Base-by-base conservation (phyloP, 441 rosid species). In the Brassica balearica region DNA sequence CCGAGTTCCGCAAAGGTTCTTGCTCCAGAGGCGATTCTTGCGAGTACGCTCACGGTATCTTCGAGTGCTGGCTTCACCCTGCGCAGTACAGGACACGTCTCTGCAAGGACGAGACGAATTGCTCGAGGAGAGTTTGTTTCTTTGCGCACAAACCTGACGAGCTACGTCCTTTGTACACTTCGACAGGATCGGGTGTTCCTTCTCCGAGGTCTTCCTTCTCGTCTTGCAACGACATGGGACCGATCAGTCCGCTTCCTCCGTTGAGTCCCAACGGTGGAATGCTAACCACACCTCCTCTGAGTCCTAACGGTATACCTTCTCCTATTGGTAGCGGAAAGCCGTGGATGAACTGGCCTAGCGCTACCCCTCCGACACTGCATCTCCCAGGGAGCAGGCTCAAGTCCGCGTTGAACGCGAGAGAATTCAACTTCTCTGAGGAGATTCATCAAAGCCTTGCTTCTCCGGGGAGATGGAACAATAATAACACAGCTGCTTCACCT, bases 111-210 rank as follows among this genome's bases (percentile, higher is more conserved):
- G 95, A 86, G 84, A 85, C 81, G 0, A 86, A 80, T 46, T 90
- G 92, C 79, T 69, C 81, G 8, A 82, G 95, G 29, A 81, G 85
- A 82, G 95, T 89, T 3, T 90, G 92, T 72, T 90, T 90, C 87
- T 90, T 90, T 74, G 92, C 95, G 6, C 95, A 88, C 76, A 86
- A 71, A 79, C 86, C 81, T 0, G 89, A 88, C 38, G 95, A 90
- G 86, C 84, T 90, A 0, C 88, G 95, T 12, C 90, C 92, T 0
- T 66, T 90, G 73, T 90, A 86, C 72, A 84, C 87, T 74, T 89
- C 95, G 36, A 94, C 98, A 2, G 96, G 98, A 12, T 94, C 96
- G 0, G 96, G 91, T 0, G 86, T 94, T 73, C 95, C 92, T 77
- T 86, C 91, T 68, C 93, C 95, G 4, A 82, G 82, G 71, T 85